Evolutionary conservation across 352 stramenopile species (phyloP), one percentile per base, ranked within the genome.

Genomic region (Globisporangium solare): DNA sequence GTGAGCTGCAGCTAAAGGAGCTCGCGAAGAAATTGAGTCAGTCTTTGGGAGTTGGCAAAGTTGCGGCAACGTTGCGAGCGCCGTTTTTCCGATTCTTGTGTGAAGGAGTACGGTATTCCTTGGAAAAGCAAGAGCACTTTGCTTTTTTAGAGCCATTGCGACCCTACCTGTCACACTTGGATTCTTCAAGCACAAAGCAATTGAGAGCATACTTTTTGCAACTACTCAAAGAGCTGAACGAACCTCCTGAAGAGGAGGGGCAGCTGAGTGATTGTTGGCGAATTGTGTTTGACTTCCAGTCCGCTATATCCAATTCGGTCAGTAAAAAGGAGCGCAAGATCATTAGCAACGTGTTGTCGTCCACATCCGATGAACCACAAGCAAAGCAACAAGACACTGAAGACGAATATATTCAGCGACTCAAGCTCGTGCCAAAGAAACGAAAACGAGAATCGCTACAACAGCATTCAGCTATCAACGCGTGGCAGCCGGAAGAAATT

Each of bases 11-110:
- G 48, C 54, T 91, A 21, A 84, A 83, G 18, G 81, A 91, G 13
- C 54, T 95, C 12, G 76, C 80, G 24, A 95, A 86, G 70, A 77
- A 83, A 47, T 70, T 95, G 8, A 94, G 81, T 24, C 79, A 91
- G 54, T 91, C 82, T 12, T 63, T 95, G 22, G 86, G 86, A 21
- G 79, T 93, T 20, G 82, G 84, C 20, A 94, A 90, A 56, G 61
- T 94, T 11, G 48, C 77, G 15, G 56, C 70, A 20, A 76, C 82
- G 12, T 61, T 95, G 54, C 70, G 80, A 52, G 74, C 73, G 6
- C 80, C 84, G 20, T 95, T 94, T 63, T 76, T 92, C 55, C 73
- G 86, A 0, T 95, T 95, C 54, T 42, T 95, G 21, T 78, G 79
- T 47, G 86, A 95, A 74, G 86, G 86, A 24, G 67, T 94, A 2